A percentile compares a stretch with the other conserved stretches of the same genome.
phyloP scores from a whole-genome alignment of 371 early-diverging fungal species.

The Capillidium rhysosporum region DNA sequence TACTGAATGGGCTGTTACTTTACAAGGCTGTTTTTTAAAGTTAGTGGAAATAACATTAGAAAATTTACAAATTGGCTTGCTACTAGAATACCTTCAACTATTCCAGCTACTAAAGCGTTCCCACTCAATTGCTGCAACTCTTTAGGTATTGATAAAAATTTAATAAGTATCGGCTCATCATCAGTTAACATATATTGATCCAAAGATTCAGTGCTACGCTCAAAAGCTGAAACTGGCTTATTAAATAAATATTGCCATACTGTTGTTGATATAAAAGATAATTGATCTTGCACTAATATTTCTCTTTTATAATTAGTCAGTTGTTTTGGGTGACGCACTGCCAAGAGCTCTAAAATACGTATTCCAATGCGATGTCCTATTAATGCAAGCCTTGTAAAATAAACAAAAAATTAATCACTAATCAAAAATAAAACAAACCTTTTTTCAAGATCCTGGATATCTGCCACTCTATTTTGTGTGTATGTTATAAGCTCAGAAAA shows the following conservation, averaged over 20 bases:
- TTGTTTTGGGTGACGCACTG: slow-evolving; percentile 60
- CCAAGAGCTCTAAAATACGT: slow-evolving; percentile 60
- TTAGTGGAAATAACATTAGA: not conserved
- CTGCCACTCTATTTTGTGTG: slow-evolving; percentile 78
- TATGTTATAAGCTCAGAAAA: slow-evolving; percentile 91
- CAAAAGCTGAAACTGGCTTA: slow-evolving; percentile 82
- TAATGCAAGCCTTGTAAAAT: slow-evolving; percentile 45
- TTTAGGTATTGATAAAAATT: slow-evolving; percentile 81
- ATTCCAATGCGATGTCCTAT: slow-evolving; percentile 86
- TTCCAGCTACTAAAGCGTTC: slow-evolving; percentile 85
- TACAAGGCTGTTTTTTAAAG: slow-evolving; percentile 40
- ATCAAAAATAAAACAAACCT: slow-evolving; percentile 20
- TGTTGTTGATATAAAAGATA: slow-evolving; percentile 77
- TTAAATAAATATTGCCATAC: slow-evolving; percentile 89
- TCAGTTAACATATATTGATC: slow-evolving; percentile 97
- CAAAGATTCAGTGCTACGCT: slow-evolving; percentile 80
- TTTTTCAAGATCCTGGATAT: slow-evolving; percentile 86
- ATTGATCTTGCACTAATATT: slow-evolving; percentile 57
- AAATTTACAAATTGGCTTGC: slow-evolving; percentile 74
- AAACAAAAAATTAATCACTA: not conserved
- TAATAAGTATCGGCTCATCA: slow-evolving; percentile 72
- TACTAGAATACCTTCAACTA: slow-evolving; percentile 83
- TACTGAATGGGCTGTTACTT: slow-evolving; percentile 85
- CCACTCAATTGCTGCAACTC: slow-evolving; percentile 79
- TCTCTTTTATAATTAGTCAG: slow-evolving; percentile 49